Evolutionary conservation across 768 basidiomycete species (phyloP).

Genomic region (Crepidotus variabilis): DNA sequence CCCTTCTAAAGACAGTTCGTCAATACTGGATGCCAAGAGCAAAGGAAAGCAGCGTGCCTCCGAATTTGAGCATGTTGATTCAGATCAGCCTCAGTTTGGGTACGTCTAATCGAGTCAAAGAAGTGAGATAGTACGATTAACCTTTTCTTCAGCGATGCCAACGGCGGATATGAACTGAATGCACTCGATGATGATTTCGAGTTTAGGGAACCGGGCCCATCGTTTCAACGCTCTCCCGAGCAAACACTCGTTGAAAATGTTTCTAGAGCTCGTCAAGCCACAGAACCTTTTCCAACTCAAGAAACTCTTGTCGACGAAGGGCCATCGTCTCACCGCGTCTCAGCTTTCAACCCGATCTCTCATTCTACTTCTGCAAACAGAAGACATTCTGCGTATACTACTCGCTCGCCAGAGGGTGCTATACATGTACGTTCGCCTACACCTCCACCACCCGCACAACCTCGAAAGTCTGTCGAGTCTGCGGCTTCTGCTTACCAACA

Average conservation of each 20-base stretch:
- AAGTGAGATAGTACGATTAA: neutral
- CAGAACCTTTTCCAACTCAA: conserved; percentile 9
- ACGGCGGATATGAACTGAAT: neutral
- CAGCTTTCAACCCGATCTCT: conserved; percentile 1
- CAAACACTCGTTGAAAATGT: conserved; percentile 7
- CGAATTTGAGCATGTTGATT: neutral
- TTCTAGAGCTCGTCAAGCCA: neutral
- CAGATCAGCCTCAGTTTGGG: too few species aligned
- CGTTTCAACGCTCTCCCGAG: conserved; percentile 10
- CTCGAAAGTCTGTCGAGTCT: neutral
- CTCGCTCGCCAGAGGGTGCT: neutral
- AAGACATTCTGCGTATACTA: neutral
- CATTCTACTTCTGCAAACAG: conserved; percentile 8
- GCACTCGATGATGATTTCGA: neutral
- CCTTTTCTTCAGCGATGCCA: conserved; percentile 3
- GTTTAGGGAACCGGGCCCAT: conserved; percentile 5
- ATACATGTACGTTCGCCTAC: neutral
- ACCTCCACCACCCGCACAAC: neutral
- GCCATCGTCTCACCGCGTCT: neutral
- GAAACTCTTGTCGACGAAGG: conserved; percentile 5
- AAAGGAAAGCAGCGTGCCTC: neutral
- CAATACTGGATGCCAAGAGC: neutral
- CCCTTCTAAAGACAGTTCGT: neutral
- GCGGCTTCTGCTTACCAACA: neutral
- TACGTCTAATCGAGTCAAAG: neutral